Evolutionary conservation across 2,329 filamentous ascomycete genomes (phyloP).

Genomic region (Apiospora aurea): DNA sequence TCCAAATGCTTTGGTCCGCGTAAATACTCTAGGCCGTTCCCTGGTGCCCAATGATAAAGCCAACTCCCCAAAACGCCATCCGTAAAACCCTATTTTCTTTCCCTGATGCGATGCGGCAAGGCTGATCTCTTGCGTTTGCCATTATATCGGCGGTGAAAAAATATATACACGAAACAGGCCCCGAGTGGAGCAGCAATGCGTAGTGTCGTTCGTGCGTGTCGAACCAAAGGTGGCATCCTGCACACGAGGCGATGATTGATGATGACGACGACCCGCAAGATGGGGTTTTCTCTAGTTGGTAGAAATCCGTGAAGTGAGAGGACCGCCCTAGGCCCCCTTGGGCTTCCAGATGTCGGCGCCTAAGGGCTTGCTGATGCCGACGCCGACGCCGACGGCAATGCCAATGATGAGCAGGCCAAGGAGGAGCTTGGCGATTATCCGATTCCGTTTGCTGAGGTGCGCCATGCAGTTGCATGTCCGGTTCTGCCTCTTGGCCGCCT

Average conservation of each 20-base stretch:
- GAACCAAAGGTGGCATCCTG: neutral
- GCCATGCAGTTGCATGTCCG: conserved; percentile 60
- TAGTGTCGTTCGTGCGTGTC: neutral
- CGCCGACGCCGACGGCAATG: conserved; percentile 61
- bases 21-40: conserved; percentile 12
- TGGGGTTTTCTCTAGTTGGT: neutral
- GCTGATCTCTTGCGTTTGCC: conserved; percentile 13
- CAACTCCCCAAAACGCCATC: conserved; percentile 12
- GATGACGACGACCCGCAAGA: neutral
- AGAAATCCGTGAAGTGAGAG: neutral
- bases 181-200: conserved; percentile 1
- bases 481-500: conserved; percentile 59
- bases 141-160: neutral
- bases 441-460: conserved; percentile 59
- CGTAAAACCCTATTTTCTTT: conserved; percentile 8
- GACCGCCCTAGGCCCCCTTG: conserved; percentile 32
- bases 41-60: neutral
- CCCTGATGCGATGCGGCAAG: conserved; percentile 3
- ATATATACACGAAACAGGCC: conserved; percentile 19
- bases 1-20: neutral
- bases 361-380: conserved; percentile 67
- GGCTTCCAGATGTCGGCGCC: conserved; percentile 65
- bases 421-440: conserved; percentile 61
- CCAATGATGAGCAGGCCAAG: conserved; percentile 61
- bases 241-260: neutral